Evolutionary conservation across 352 stramenopile genomes (phyloP), one percentile per base, ranked within the genome.

Genomic region (Nothophytophthora sp.): DNA sequence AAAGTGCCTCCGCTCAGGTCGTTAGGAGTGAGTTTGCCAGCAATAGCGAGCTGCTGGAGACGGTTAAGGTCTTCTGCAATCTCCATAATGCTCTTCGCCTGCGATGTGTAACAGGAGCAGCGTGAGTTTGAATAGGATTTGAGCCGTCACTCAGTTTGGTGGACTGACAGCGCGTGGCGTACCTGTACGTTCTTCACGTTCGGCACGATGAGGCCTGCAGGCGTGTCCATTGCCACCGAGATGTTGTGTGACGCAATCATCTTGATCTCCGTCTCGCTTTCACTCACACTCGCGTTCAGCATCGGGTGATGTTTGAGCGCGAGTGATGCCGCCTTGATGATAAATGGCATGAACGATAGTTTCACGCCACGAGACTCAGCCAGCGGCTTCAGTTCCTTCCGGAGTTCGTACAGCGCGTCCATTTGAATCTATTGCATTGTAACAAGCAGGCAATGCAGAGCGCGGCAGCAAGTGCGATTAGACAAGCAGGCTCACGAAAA

Each of bases 211-310:
- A 99, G 69, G 15, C 97, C 97, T 28, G 81, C 80, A 0, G 92
- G 88, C 0, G 96, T 99, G 70, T 99, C 97, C 88, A 99, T 99
- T 20, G 97, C 97, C 34, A 99, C 82, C 24, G 96, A 98, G 60
- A 99, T 98, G 70, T 99, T 98, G 77, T 99, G 97, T 25, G 88
- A 67, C 2, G 74, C 77, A 30, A 98, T 67, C 42, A 98, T 79
- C 5, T 78, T 96, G 33, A 99, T 62, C 30, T 83, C 76, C 23
- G 80, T 91, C 39, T 90, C 70, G 30, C 95, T 88, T 12, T 83
- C 70, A 42, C 85, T 95, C 16, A 98, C 86, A 12, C 81, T 91
- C 29, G 91, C 83, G 57, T 99, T 99, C 23, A 99, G 61, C 9
- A 83, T 73, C 12, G 97, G 97, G 67, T 92, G 98, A 41, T 97